phyloP scores from a whole-genome alignment of 352 stramenopile genomes.

The Ophiocytium majus region DNA sequence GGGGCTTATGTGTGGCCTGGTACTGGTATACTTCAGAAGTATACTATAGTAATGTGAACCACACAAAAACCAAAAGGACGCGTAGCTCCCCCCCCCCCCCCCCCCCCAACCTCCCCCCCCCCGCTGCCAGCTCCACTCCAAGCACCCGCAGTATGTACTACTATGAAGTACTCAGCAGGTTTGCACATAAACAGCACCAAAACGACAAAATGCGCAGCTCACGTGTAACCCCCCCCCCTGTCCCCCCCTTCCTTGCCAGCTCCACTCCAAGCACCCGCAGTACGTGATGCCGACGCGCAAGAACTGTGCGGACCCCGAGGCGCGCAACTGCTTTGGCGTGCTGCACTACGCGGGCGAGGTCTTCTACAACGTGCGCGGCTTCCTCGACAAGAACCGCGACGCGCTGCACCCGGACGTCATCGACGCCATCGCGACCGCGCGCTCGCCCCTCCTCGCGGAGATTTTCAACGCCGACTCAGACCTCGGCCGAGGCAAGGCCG shows the following conservation, averaged over 20 bases:
- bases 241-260: neutral
- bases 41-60: too few relatives aligned
- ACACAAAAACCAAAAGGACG: too few relatives aligned
- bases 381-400: constrained; percentile 94
- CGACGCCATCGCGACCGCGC: constrained; percentile 53
- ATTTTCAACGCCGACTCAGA: constrained; percentile 27
- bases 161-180: too few relatives aligned
- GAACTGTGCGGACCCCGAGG: constrained; percentile 52
- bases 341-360: constrained; percentile 91
- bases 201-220: too few relatives aligned
- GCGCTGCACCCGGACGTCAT: constrained; percentile 87
- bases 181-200: too few relatives aligned
- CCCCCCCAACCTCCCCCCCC: too few relatives aligned
- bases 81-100: too few relatives aligned
- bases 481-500: neutral
- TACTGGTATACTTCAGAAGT: too few relatives aligned
- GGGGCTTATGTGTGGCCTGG: too few relatives aligned
- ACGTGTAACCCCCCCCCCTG: neutral
- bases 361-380: constrained; percentile 87
- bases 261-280: constrained; percentile 47
- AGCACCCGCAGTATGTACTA: constrained; percentile 48
- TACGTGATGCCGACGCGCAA: constrained; percentile 55
- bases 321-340: constrained; percentile 74
- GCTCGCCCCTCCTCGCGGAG: constrained; percentile 31
- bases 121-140: constrained; percentile 23